Evolutionary conservation across 768 basidiomycete species (phyloP).

Genomic region (Leucosporidium scottii): DNA sequence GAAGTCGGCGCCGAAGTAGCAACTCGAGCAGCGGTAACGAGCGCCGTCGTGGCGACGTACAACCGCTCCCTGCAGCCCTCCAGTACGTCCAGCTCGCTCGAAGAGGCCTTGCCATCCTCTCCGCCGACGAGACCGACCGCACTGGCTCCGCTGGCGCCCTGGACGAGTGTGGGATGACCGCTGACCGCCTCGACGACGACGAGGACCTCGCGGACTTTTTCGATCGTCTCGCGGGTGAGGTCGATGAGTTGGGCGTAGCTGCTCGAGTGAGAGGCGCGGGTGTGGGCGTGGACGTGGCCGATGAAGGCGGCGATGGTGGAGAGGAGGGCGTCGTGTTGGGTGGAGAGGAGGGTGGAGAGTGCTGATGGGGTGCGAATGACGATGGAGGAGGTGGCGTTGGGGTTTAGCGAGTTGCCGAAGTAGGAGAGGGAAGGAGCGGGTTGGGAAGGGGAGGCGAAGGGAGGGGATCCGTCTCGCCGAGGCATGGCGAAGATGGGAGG

Average conservation of each 20-base stretch:
- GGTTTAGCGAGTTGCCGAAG: background rate
- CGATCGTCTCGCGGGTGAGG: constrained; percentile 87
- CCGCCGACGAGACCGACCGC: background rate
- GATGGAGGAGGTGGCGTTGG: background rate
- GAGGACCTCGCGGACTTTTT: constrained; percentile 83
- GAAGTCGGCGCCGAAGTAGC: constrained; percentile 52
- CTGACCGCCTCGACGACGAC: constrained; percentile 85
- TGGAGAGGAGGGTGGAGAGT: constrained; percentile 15
- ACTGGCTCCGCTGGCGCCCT: background rate
- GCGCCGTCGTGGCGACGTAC: constrained; percentile 72
- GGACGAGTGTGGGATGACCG: constrained; percentile 62
- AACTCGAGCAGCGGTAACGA: constrained; percentile 78
- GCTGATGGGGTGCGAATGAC: constrained; percentile 14
- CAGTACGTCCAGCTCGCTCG: constrained; percentile 55
- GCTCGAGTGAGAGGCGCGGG: constrained; percentile 77
- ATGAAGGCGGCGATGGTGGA: constrained; percentile 96
- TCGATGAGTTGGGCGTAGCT: constrained; percentile 91
- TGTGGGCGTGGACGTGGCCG: constrained; percentile 90
- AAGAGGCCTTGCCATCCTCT: constrained; percentile 39
- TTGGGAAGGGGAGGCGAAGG: background rate
- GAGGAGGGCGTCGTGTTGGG: constrained; percentile 78
- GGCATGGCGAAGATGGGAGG: background rate
- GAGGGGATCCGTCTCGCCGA: background rate
- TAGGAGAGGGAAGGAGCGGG: background rate
- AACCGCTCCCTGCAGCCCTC: constrained; percentile 67